Evolutionary conservation across 2,329 filamentous ascomycete genomes (phyloP).

Genomic region (Trichoderma sp.): DNA sequence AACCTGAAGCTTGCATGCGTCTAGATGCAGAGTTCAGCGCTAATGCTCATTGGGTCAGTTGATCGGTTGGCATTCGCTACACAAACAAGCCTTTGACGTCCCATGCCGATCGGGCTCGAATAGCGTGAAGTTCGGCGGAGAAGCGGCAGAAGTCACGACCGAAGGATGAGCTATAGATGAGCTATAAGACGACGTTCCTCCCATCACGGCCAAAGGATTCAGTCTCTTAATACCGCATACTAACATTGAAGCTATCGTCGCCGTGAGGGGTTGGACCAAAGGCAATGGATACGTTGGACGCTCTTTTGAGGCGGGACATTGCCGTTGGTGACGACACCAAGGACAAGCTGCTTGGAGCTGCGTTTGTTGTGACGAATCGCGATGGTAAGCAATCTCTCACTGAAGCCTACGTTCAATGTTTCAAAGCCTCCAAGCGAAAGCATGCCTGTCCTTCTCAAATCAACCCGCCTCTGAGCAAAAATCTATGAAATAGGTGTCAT

Average conservation of each 20-base stretch:
- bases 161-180: not conserved
- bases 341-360: constrained; percentile 40
- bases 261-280: not conserved
- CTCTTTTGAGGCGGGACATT: constrained; percentile 35
- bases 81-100: not conserved
- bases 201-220: not conserved
- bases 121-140: not conserved
- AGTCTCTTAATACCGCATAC: not conserved
- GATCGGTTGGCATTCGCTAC: not conserved
- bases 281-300: constrained; percentile 32
- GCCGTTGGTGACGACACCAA: constrained; percentile 33
- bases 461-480: not conserved
- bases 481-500: constrained; percentile 32
- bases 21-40: not conserved
- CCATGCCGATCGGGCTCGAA: not conserved
- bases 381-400: constrained; percentile 29
- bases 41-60: not conserved
- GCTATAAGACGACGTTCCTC: not conserved
- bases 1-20: not conserved
- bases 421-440: not conserved
- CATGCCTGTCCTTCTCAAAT: not conserved
- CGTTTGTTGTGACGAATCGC: constrained; percentile 38
- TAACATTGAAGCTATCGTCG: not conserved
- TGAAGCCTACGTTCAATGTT: not conserved
- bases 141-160: not conserved